Conservation (phyloP, 345 rosid genomes). For the Jatropha curcas region DNA sequence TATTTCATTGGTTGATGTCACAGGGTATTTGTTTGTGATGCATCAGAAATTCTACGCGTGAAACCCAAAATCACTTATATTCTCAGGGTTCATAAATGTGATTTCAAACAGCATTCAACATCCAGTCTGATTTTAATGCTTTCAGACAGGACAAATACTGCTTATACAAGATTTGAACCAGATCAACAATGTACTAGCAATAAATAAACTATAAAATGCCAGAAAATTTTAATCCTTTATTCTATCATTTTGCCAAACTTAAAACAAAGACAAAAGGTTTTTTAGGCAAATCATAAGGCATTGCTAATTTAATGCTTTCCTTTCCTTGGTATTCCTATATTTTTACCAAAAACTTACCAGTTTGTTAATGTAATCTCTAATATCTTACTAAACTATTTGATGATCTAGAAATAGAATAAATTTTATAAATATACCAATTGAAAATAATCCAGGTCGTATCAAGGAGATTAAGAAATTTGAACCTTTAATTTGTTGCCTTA, state of each 20-base stretch:
- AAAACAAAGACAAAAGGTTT: background rate
- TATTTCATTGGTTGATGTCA: background rate
- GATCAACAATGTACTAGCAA: background rate
- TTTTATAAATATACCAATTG: background rate
- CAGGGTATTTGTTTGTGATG: background rate
- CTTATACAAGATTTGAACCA: background rate
- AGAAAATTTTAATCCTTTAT: background rate
- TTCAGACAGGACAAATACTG: background rate
- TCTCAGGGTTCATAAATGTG: background rate
- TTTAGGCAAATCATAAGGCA: background rate
- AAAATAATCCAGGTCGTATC: background rate
- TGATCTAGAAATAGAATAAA: background rate
- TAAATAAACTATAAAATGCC: background rate
- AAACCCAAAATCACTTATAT: background rate
- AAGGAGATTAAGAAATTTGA: background rate
- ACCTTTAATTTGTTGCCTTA: slow-evolving; percentile 77
- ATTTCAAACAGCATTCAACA: background rate
- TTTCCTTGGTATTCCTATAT: background rate
- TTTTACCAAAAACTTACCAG: background rate
- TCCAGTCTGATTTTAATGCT: background rate
- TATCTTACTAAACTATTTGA: background rate
- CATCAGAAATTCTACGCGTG: background rate
- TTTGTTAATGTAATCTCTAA: background rate
- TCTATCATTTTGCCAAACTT: background rate
- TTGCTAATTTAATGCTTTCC: background rate